These are phyloP conservation scores for Fistulinella cinereoalba DNA, from an alignment of 1,284 basidiomycete species.

Conservation along the genomic window DNA sequence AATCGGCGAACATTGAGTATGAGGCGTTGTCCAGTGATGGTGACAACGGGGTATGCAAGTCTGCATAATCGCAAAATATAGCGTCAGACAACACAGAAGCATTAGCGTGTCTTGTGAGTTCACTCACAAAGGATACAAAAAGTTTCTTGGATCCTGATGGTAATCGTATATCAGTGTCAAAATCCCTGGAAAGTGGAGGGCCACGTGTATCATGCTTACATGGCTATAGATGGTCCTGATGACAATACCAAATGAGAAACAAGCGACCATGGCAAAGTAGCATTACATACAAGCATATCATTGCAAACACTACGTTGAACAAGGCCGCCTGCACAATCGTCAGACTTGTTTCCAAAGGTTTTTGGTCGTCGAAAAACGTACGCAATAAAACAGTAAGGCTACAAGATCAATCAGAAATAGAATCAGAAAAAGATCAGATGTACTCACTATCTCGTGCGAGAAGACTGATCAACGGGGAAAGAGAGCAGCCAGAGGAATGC, in stretches of 20 bases:
- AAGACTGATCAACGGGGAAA: conserved; percentile 11
- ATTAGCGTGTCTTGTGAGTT: too few relatives aligned
- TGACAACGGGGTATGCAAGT: background rate
- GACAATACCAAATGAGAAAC: background rate
- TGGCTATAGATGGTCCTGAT: background rate
- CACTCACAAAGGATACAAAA: background rate
- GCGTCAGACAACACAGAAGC: too few relatives aligned
- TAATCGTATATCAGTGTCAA: too few relatives aligned
- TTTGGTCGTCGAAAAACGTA: conserved; percentile 1
- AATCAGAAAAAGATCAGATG: background rate
- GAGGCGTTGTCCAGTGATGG: conserved; percentile 3
- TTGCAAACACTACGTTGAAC: conserved; percentile 10
- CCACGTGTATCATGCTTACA: background rate
- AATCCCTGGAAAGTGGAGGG: background rate
- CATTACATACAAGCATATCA: conserved; percentile 20
- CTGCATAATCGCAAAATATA: background rate
- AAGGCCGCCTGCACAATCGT: conserved; percentile 11
- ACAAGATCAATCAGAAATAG: background rate
- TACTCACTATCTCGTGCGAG: conserved; percentile 22
- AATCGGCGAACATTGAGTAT: conserved; percentile 3
- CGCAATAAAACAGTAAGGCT: conserved; percentile 22
- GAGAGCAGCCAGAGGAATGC: background rate
- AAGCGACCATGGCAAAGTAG: background rate
- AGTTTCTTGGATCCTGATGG: background rate
- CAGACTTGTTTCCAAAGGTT: background rate